Evolutionary conservation across 176 grass and related monocot species (phyloP), one percentile per base, ranked within the genome.

Genomic region (Cenchrus americanus): DNA sequence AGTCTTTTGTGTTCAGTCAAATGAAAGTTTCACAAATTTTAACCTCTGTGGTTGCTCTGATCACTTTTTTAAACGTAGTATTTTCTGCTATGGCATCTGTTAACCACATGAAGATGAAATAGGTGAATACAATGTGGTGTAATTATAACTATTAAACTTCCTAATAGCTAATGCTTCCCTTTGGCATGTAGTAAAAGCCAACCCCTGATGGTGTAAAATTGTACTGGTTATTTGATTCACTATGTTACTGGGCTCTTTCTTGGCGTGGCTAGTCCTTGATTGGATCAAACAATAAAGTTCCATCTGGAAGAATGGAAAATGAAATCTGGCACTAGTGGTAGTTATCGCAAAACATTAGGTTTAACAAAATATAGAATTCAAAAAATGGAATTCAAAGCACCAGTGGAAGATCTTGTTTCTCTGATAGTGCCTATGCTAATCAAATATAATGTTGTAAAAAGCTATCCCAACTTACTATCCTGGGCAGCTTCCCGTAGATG

Each of bases 31-130:
- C 3, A 61, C 58, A 23, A 23, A 22, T 42, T 65, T 75, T 52
- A n/a, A 21, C 42, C 34, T 67, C 72, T 67, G 67, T 57, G n/a
- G 62, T 57, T 57, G n/a, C 9, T 84, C 48, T 44, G 71, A 66
- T 64, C 32, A 61, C 21, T 17, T 12, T 59, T 59, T 82, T 54
- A 10, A 66, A 54, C 48, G 21, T 84, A 22, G 9, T 54, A 62
- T 24, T 66, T 18, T 15, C 13, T 40, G 5, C 14, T 6, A 6
- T 1, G 10, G 37, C 17, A 71, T 5, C 46, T 21, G 40, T 2
- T 3, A 61, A 34, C 5, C 22, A 3, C 53, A n/a, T 76, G 30
- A 17, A 65, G 43, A 65, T 44, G 67, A 75, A 75, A 57, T 49
- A 48, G 5, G 24, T 1, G 14, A 1, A 2, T 32, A 48, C 2